Evolutionary conservation across 306 rosid genomes (phyloP), one percentile per base, ranked within the genome.

Genomic region (Trifolium repens): DNA sequence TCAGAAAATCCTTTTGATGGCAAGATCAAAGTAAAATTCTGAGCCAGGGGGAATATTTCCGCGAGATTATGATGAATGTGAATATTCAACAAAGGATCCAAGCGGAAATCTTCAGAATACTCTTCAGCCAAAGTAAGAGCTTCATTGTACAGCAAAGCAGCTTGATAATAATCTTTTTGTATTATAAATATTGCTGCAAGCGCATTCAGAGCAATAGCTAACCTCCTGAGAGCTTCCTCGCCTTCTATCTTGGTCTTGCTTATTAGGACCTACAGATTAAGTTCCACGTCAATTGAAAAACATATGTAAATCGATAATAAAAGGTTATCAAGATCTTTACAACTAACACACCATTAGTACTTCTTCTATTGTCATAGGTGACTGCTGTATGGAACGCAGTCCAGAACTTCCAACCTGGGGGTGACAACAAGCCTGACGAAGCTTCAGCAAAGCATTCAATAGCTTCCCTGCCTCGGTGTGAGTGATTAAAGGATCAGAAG

Each of bases 321-420:
- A 62, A 62, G 43, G 75, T 75, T 49, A 73, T 4, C 30, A 30
- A 49, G 73, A 65, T 52, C 26, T 42, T 71, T 68, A 76, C 70
- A 65, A 39, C 65, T 74, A 59, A 74, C 80, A 69, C 57, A 94
- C 97, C 98, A 84, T 88, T 70, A 94, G 78, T 86, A 94, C 89
- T 84, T 91, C 97, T 85, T 87, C 98, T 97, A 94, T 94, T 50
- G 97, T 90, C 98, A 94, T 94, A 15, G 98, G 98, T 53, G 93
- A 81, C 78, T 90, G 96, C 75, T 94, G 98, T 79, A 94, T 79
- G 78, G 98, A 87, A 27, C 96, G 98, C 85, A 94, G 81, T 66
- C 98, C 97, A 40, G 96, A 91, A 80, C 96, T 90, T 85, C 98
- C 97, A 54, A 94, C 96, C 85, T 91, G 98, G 74, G 98, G 98